Evolutionary conservation across 352 stramenopile genomes (phyloP), one percentile per base, ranked within the genome.

Genomic region (Phytophthora tubulina): DNA sequence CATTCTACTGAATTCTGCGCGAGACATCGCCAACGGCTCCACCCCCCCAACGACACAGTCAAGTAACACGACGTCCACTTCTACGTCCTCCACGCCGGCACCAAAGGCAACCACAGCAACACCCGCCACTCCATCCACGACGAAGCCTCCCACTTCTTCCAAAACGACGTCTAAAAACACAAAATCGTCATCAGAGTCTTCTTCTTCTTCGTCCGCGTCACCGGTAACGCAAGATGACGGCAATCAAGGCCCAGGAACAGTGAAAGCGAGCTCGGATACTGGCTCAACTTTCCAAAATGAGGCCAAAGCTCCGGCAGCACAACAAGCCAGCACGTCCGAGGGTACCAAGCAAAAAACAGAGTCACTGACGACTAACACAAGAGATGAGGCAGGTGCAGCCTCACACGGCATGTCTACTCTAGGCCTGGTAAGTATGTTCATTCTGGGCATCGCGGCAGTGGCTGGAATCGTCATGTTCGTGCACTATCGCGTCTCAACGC

Each of bases 401-500:
- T 58, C 70, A 15, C 45, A 32, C 15, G 45, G 36, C 10, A 70
- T 91, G 54, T 88, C 83, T 13, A 79, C 82, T 8, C 65, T 80
- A 6, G 81, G 82, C 31, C 57, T 89, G 53, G 83, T 86, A 1
- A 75, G 83, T 31, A 78, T 80, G 45, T 80, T 89, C 56, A 77
- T 91, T 36, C 46, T 91, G 33, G 81, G 72, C 31, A 78, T 84
- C 39, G 80, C 72, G 5, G 72, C 81, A 3, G 70, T 89, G 51
- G 81, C 80, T 0, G 83, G 78, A 38, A 63, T 87, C 35, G 70
- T 84, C 30, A 70, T 88, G 48, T 86, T 86, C 60, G 76, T 85
- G 31, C 88, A 84, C 74, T 91, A 89, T 59, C 75, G 80, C 54
- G 84, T 84, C 58, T 86, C 83, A 49, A 80, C 86, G 46, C 66